A percentile compares a stretch with the other conserved stretches of the same genome.
Evolutionary conservation across 2,329 filamentous ascomycete genomes (phyloP).

Genomic region (Fusarium pseudonygamai): DNA sequence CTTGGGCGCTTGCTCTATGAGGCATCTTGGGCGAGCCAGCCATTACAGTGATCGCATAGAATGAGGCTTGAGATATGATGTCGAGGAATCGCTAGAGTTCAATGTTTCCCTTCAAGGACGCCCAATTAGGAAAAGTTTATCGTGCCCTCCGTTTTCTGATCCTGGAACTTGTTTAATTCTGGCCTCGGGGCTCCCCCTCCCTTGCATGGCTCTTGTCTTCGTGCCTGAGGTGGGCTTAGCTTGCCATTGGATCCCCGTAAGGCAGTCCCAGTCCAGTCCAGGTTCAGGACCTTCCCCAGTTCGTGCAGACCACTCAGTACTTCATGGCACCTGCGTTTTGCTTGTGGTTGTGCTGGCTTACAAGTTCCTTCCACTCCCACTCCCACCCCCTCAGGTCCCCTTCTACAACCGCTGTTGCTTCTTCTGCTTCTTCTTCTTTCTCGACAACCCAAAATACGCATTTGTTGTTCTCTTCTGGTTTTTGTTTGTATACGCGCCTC

Average conservation of each 20-base stretch:
- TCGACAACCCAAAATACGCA: constrained; percentile 2
- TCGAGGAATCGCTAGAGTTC: constrained; percentile 2
- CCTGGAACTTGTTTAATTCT: constrained; percentile 13
- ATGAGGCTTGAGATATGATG: constrained; percentile 13
- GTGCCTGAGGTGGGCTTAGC: constrained; percentile 25
- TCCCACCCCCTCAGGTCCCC: constrained; percentile 10
- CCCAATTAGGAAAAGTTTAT: constrained; percentile 28
- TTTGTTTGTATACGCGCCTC: constrained; percentile 19
- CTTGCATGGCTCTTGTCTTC: constrained; percentile 29
- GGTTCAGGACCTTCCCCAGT: constrained; percentile 24
- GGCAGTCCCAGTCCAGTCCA: background rate
- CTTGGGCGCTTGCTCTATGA: background rate
- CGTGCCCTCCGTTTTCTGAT: constrained; percentile 7
- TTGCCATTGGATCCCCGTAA: constrained; percentile 13
- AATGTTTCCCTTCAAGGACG: constrained; percentile 13
- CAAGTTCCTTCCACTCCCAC: constrained; percentile 30
- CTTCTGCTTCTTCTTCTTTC: constrained; percentile 17
- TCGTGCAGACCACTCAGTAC: constrained; percentile 23
- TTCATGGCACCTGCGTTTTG: constrained; percentile 17
- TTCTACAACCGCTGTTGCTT: constrained; percentile 2
- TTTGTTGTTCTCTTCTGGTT: constrained; percentile 13
- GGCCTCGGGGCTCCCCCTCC: constrained; percentile 4
- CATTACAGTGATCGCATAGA: constrained; percentile 11
- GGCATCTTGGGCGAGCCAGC: background rate
- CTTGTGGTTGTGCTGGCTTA: constrained; percentile 22